phyloP scores from a whole-genome alignment of 331 rosid genomes.

The Rhamnella rubrinervis region DNA sequence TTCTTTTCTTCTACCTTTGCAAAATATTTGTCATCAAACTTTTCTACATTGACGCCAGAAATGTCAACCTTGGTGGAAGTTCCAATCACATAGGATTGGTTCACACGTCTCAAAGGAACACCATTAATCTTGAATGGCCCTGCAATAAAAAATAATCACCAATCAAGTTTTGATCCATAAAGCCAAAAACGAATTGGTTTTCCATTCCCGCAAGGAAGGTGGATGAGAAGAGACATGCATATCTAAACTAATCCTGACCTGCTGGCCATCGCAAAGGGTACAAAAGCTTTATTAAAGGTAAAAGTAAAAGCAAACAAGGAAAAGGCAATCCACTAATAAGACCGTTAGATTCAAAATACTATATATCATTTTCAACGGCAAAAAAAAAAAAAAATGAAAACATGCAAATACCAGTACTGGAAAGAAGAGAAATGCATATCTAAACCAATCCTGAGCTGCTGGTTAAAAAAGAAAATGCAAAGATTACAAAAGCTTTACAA shows the following conservation, averaged over 20 bases:
- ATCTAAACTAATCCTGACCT: too few relatives aligned
- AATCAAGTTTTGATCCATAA: not conserved
- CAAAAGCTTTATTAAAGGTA: not conserved
- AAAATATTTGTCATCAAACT: conserved; percentile 33
- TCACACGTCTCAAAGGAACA: conserved; percentile 38
- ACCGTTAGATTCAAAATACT: too few relatives aligned
- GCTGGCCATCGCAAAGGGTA: too few relatives aligned
- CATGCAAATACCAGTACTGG: too few relatives aligned
- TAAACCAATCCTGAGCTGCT: too few relatives aligned
- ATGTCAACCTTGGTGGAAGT: conserved; percentile 36
- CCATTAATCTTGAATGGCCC: conserved; percentile 39
- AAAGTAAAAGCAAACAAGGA: not conserved
- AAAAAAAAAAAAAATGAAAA: too few relatives aligned
- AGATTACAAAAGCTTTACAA: too few relatives aligned
- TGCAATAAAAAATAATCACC: not conserved
- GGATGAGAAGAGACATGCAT: too few relatives aligned
- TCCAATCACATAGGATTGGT: conserved; percentile 31
- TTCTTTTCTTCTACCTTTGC: conserved; percentile 28
- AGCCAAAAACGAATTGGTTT: not conserved
- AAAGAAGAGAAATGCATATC: too few relatives aligned
- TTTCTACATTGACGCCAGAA: conserved; percentile 26
- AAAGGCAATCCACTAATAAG: too few relatives aligned
- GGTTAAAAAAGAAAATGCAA: too few relatives aligned
- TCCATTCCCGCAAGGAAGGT: not conserved
- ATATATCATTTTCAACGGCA: too few relatives aligned